phyloP scores from a whole-genome alignment of 2,329 filamentous ascomycete genomes.

The Ilyonectria destructans region DNA sequence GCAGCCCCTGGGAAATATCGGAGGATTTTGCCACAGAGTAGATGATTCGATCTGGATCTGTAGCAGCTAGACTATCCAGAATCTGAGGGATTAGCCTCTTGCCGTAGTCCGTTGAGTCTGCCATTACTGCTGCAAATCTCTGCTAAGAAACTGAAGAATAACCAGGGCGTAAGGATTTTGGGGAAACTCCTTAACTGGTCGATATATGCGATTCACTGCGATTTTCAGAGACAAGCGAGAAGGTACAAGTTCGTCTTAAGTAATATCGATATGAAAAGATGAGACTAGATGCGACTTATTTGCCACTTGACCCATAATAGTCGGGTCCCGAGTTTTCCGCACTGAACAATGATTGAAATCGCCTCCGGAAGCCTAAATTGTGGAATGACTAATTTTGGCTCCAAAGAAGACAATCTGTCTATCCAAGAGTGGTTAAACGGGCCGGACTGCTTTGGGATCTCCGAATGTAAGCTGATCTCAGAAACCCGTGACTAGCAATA shows the following conservation, averaged over 20 bases:
- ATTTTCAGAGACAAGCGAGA: background rate
- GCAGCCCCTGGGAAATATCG: slow-evolving; percentile 38
- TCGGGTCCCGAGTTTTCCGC: background rate
- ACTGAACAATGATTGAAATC: background rate
- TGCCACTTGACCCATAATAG: background rate
- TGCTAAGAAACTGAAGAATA: background rate
- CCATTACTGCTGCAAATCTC: background rate
- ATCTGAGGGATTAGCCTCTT: slow-evolving; percentile 50
- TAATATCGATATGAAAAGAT: background rate
- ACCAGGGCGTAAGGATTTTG: too few relatives aligned
- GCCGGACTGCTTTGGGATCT: background rate
- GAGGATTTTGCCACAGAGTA: slow-evolving; percentile 44
- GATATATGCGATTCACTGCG: background rate
- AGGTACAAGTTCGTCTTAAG: background rate
- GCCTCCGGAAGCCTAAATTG: background rate
- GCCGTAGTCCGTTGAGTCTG: slow-evolving; percentile 31
- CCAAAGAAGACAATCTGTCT: background rate
- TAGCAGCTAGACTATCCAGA: slow-evolving; percentile 45
- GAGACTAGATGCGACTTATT: background rate
- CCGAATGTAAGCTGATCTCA: slow-evolving; percentile 6
- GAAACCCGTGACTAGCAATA: background rate
- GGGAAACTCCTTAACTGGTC: background rate
- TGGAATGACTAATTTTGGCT: background rate
- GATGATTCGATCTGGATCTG: slow-evolving; percentile 46
- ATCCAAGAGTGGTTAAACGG: background rate